phyloP scores from a whole-genome alignment of 2,329 filamentous ascomycete genomes.

The Paecilomyces niveus region DNA sequence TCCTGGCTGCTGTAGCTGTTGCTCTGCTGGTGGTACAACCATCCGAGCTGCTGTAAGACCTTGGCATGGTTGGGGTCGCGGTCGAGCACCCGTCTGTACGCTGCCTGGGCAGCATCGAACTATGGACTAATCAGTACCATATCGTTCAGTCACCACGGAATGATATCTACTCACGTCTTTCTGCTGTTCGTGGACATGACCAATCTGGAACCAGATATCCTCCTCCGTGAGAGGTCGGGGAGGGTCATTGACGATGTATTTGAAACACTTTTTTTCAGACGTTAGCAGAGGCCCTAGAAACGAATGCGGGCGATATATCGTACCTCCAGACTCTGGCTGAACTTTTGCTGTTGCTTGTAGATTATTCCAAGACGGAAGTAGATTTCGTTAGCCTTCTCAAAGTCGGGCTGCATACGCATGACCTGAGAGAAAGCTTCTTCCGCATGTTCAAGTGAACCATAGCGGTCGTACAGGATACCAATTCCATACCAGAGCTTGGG shows the following conservation, averaged over 20 bases:
- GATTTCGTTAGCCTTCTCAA: slow-evolving; percentile 98
- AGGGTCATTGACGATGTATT: slow-evolving; percentile 91
- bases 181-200: slow-evolving; percentile 96
- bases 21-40: slow-evolving; percentile 96
- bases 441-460: slow-evolving; percentile 92
- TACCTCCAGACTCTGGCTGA: slow-evolving; percentile 84
- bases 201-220: slow-evolving; percentile 99
- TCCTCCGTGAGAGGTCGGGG: slow-evolving; percentile 90
- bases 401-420: slow-evolving; percentile 96
- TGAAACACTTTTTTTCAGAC: slow-evolving; percentile 67
- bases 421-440: slow-evolving; percentile 98
- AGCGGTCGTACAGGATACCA: slow-evolving; percentile 92
- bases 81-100: slow-evolving; percentile 88
- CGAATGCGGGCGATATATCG: slow-evolving; percentile 17
- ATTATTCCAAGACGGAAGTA: slow-evolving; percentile 99
- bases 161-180: slow-evolving; percentile 69
- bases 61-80: slow-evolving; percentile 95
- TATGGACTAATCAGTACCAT: slow-evolving; percentile 38
- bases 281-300: slow-evolving; percentile 6
- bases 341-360: slow-evolving; percentile 97
- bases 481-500: slow-evolving; percentile 99
- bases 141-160: not conserved
- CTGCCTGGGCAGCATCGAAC: slow-evolving; percentile 89
- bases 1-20: slow-evolving; percentile 87
- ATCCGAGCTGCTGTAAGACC: slow-evolving; percentile 93